Evolutionary conservation across 225 moss, liverwort and hornwort species (phyloP), one percentile per base, ranked within the genome.

Genomic region (Physcomitrium patens): DNA sequence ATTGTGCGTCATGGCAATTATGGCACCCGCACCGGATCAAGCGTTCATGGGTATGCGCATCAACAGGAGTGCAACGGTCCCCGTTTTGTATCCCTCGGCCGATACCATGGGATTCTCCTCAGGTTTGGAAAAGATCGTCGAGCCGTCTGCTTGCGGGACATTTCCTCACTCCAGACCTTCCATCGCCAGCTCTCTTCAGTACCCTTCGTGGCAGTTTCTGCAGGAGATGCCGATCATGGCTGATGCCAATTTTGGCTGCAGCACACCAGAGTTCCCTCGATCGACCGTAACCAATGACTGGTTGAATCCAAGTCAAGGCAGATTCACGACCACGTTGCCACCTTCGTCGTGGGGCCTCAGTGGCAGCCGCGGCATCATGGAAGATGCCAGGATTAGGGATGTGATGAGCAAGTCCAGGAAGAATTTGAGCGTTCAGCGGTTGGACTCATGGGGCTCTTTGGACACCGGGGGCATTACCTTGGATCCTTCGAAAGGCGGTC

Each of bases 401-500:
- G 54, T 70, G 37, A 70, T 70, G 20, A 42, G 55, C 41, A 55
- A 56, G 56, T 12, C 61, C 4, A 23, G 19, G 61, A 61, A 61
- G 48, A 9, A 10, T 10, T 11, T 18, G 15, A 9, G 28, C 7
- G 31, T 37, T 7, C 31, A 37, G 31, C 31, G 7, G 31, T 37
- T 37, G 31, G 31, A 37, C 31, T 37, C 31, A 37, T 9, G 45
- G 44, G 8, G 17, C 7, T 7, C 24, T 16, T 26, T 43, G 72
- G 45, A 44, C 42, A 5, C n/a, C 17, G 68, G 85, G 57, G 74
- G 31, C 31, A 37, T 89, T 18, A 63, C 84, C 4, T 77, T 89
- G 17, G 86, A 89, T 66, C 79, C 89, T 22, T 69, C 86, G 65
- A 86, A 82, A 72, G 81, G 89, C 0, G 79, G 78, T 26, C 77